Conservation (phyloP, 768 basidiomycete species). For the Butyriboletus loyo region DNA sequence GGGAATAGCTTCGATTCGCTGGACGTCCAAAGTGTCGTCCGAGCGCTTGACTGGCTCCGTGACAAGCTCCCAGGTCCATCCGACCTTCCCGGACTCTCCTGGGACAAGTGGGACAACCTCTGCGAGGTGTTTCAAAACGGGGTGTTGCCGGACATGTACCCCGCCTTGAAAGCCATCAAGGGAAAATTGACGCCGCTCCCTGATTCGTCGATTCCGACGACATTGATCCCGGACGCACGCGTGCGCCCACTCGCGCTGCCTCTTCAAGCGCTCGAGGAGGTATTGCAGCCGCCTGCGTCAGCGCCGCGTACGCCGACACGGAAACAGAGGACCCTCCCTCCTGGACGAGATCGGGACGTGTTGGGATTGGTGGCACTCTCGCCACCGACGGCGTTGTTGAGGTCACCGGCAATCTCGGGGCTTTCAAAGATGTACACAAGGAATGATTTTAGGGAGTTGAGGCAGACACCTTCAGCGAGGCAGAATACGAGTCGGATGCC, state of each 20-base stretch:
- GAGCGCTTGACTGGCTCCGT: conserved; percentile 56
- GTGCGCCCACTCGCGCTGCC: conserved; percentile 37
- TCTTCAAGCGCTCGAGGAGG: conserved; percentile 44
- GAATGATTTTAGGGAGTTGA: conserved; percentile 79
- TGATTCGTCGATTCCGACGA: conserved; percentile 23
- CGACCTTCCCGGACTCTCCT: conserved; percentile 47
- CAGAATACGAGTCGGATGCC: conserved; percentile 85
- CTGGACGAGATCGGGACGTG: conserved; percentile 25
- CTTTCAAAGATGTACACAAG: conserved; percentile 79
- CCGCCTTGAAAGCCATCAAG: conserved; percentile 33
- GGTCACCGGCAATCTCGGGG: conserved; percentile 70
- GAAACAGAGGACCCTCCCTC: conserved; percentile 26
- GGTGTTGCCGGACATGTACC: conserved; percentile 26
- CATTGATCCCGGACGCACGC: conserved; percentile 34
- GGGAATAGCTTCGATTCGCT: conserved; percentile 27
- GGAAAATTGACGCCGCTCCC: conserved; percentile 30
- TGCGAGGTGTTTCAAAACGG: conserved; percentile 37
- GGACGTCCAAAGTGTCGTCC: conserved; percentile 39
- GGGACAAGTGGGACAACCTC: conserved; percentile 45
- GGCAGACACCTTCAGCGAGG: conserved; percentile 52
- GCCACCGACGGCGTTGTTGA: conserved; percentile 64
- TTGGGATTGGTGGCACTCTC: conserved; percentile 64
- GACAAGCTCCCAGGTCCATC: conserved; percentile 43
- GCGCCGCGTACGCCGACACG: conserved; percentile 55
- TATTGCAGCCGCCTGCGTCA: conserved; percentile 40